phyloP scores from a whole-genome alignment of 176 grass and related monocot genomes.

The Chrysopogon serrulatus region DNA sequence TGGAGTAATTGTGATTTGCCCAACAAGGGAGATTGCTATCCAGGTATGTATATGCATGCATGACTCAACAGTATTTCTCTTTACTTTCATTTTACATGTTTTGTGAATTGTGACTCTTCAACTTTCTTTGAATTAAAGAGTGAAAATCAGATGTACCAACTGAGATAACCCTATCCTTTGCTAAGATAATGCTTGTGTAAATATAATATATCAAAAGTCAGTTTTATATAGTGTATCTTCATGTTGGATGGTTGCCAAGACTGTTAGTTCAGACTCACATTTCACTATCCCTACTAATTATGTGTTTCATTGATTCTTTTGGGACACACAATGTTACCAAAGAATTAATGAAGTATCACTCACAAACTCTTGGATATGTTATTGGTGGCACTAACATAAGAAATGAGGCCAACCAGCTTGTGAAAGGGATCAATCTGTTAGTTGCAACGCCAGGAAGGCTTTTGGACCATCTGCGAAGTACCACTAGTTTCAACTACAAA shows the following conservation, averaged over 20 bases:
- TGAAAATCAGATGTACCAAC: background rate
- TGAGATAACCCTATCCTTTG: background rate
- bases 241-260: background rate
- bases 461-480: slow-evolving; percentile 85
- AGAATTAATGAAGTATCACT: slow-evolving; percentile 86
- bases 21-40: slow-evolving; percentile 73
- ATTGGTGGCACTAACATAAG: slow-evolving; percentile 62
- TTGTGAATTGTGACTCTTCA: background rate
- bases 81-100: background rate
- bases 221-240: background rate
- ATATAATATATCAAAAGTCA: background rate
- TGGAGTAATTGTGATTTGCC: slow-evolving; percentile 66
- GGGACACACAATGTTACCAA: slow-evolving; percentile 80
- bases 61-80: background rate
- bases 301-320: slow-evolving; percentile 8
- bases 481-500: slow-evolving; percentile 69
- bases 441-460: slow-evolving; percentile 88
- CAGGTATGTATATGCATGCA: slow-evolving; percentile 44
- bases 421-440: slow-evolving; percentile 74
- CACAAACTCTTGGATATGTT: slow-evolving; percentile 76
- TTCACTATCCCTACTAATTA: no score
- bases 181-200: background rate
- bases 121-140: background rate
- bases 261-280: no score
- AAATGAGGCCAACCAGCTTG: slow-evolving; percentile 60